phyloP scores from a whole-genome alignment of 345 rosid species.

The Lumnitzera littorea region DNA sequence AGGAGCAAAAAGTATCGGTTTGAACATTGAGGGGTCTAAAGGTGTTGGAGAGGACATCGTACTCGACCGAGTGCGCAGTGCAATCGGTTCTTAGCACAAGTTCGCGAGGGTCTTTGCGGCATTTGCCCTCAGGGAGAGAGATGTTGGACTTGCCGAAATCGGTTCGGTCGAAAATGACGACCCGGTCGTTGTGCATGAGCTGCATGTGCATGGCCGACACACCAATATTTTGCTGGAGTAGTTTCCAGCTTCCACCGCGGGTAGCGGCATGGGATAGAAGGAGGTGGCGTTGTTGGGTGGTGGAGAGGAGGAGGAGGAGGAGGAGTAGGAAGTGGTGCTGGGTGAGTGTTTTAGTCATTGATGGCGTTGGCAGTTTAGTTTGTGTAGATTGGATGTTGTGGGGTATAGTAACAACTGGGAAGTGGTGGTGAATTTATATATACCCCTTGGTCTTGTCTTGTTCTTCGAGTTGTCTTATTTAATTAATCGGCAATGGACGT shows the following conservation, averaged over 20 bases:
- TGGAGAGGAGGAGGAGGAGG: conserved; percentile 10
- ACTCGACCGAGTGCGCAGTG: conserved; percentile 78
- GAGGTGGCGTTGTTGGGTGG: conserved; percentile 4
- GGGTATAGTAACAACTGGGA: no score
- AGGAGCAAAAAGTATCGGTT: conserved; percentile 78
- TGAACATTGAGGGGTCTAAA: conserved; percentile 59
- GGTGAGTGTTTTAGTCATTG: no score
- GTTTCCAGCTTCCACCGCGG: conserved; percentile 57
- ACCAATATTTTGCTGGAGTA: conserved; percentile 52
- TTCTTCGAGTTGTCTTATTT: no score
- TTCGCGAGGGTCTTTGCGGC: conserved; percentile 48
- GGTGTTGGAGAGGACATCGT: conserved; percentile 38
- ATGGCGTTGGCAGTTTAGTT: no score
- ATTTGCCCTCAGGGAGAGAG: conserved; percentile 48
- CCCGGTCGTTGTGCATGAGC: conserved; percentile 72
- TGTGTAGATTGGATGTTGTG: no score
- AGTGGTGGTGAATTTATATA: no score
- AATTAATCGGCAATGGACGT: no score
- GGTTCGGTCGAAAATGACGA: conserved; percentile 68
- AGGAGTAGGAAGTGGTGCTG: conserved; percentile 5
- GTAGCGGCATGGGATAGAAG: conserved; percentile 16
- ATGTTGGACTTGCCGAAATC: conserved; percentile 68
- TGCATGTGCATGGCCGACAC: conserved; percentile 90
- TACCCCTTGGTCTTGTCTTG: no score
- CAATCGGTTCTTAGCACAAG: conserved; percentile 44